These are phyloP conservation scores for Leccinum glutinopallens DNA, from an alignment of 1,284 basidiomycete species.

Conservation along the genomic window DNA sequence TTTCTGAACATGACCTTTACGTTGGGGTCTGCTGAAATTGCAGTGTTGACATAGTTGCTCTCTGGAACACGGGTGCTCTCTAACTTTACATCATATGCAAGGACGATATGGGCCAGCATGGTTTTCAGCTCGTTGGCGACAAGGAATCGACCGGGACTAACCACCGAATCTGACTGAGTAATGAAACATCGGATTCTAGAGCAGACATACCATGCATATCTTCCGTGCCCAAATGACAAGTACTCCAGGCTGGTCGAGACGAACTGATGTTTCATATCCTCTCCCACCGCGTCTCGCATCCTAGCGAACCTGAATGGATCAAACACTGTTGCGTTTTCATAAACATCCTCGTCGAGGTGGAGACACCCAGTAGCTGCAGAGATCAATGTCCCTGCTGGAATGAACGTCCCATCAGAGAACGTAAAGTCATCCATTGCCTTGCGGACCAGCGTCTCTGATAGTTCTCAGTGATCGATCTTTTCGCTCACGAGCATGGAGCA, in stretches of 20 bases:
- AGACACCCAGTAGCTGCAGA: conserved; percentile 26
- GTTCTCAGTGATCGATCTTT: neutral
- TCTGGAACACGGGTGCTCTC: conserved; percentile 31
- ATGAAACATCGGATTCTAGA: neutral
- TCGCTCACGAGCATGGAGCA: neutral
- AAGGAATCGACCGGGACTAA: conserved; percentile 38
- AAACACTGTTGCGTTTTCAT: conserved; percentile 32
- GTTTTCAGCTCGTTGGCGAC: conserved; percentile 32
- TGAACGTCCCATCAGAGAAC: conserved; percentile 43
- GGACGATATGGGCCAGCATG: conserved; percentile 33
- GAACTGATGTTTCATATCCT: conserved; percentile 24
- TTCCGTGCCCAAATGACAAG: conserved; percentile 25
- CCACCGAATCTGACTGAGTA: neutral
- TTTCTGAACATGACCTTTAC: conserved; percentile 17
- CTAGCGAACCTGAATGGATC: conserved; percentile 37
- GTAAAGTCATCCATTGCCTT: conserved; percentile 40
- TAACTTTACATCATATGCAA: conserved; percentile 33
- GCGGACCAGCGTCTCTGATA: conserved; percentile 37
- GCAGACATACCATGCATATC: conserved; percentile 21
- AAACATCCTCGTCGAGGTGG: conserved; percentile 33
- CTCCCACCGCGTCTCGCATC: conserved; percentile 21
- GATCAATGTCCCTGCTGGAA: conserved; percentile 41
- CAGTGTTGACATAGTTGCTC: neutral
- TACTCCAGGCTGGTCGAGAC: conserved; percentile 21
- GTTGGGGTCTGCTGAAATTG: neutral